Percentiles rank a stretch among this genome's conserved stretches.
phyloP scores from a whole-genome alignment of 257 asterid genomes.

The Handroanthus guayacan region DNA sequence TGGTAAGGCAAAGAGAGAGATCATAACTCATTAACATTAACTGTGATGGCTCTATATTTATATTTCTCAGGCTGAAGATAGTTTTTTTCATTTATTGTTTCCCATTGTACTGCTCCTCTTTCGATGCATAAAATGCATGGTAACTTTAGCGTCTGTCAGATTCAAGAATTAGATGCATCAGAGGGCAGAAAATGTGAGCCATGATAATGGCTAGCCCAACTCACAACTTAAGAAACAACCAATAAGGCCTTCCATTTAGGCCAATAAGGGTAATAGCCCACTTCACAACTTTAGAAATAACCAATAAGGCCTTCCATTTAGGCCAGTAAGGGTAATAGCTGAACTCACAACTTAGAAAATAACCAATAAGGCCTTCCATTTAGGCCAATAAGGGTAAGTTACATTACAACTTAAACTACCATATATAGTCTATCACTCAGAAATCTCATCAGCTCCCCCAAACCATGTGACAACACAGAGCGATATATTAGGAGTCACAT shows the following conservation, averaged over 20 bases:
- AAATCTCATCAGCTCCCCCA: not conserved
- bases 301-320: not conserved
- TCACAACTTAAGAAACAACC: conserved; percentile 3
- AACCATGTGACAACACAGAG: not conserved
- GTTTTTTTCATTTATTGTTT: not conserved
- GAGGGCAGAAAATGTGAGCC: not conserved
- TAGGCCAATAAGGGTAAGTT: not conserved
- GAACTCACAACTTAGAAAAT: not conserved
- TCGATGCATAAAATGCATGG: conserved; percentile 19
- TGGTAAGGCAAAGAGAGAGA: not conserved
- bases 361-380: not conserved
- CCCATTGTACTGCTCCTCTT: not conserved
- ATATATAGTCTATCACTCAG: not conserved
- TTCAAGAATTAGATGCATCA: not conserved
- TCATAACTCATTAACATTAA: conserved; percentile 18
- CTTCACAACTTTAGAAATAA: not conserved
- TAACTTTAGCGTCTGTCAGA: not conserved
- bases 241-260: not conserved
- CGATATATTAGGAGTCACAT: not conserved
- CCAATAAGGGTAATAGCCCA: not conserved
- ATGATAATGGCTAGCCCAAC: not conserved
- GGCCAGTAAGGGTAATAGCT: not conserved
- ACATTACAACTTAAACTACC: not conserved
- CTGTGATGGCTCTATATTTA: not conserved
- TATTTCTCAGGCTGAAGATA: conserved; percentile 11